Evolutionary conservation across 768 basidiomycete species (phyloP).

Genomic region (Thelephora ganbajun): DNA sequence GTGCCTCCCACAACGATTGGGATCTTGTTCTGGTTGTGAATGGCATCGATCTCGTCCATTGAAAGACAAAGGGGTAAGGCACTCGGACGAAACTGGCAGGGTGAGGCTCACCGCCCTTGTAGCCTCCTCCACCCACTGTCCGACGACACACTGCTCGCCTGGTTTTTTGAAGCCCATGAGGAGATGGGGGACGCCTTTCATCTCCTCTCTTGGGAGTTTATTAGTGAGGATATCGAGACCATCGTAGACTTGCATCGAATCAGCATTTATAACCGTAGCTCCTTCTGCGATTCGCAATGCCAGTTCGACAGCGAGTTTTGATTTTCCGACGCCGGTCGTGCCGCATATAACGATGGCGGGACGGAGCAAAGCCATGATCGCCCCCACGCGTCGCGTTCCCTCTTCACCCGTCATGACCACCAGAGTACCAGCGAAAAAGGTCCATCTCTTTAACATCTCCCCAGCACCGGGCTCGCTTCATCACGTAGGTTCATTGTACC

Average conservation of each 20-base stretch:
- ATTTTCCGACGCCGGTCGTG: constrained; percentile 94
- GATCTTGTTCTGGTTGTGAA: constrained; percentile 44
- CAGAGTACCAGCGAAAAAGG: constrained; percentile 27
- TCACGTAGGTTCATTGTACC: constrained; percentile 28
- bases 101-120: constrained; percentile 45
- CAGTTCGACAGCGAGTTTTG: constrained; percentile 79
- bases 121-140: constrained; percentile 82
- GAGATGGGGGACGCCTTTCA: constrained; percentile 71
- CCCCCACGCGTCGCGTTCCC: not conserved
- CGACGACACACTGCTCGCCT: constrained; percentile 76
- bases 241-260: constrained; percentile 93
- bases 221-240: constrained; percentile 93
- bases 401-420: constrained; percentile 6
- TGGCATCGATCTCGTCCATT: constrained; percentile 52
- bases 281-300: constrained; percentile 42
- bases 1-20: constrained; percentile 95
- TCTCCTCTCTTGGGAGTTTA: constrained; percentile 71
- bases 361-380: constrained; percentile 24
- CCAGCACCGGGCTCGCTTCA: constrained; percentile 62
- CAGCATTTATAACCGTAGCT: constrained; percentile 82
- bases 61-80: not conserved
- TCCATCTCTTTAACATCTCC: constrained; percentile 54
- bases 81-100: not conserved
- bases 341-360: constrained; percentile 82
- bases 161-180: constrained; percentile 82